Evolutionary conservation across 768 basidiomycete genomes (phyloP), one percentile per base, ranked within the genome.

Genomic region (Suillus subalutaceus): DNA sequence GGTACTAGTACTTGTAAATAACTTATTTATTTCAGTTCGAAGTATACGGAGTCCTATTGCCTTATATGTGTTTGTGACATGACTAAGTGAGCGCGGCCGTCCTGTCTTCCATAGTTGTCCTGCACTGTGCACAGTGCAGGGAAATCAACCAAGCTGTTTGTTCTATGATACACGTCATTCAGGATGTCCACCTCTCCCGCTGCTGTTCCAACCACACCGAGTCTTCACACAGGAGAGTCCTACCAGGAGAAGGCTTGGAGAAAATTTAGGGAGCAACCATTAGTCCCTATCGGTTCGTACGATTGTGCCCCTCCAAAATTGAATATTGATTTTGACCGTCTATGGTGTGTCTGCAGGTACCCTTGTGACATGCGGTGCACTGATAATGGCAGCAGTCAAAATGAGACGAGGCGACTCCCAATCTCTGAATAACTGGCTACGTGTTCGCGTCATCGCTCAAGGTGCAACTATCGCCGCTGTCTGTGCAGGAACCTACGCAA

Each of bases 371-470:
- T 37, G 82, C 48, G 84, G 81, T 30, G 90, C 91, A 6, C 85
- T 94, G 63, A 73, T 88, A 62, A 86, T 87, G 75, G 90, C 84
- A 57, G 80, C 84, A 57, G 80, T 84, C 46, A 88, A 88, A 75
- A 84, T 92, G 76, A 84, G 86, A 48, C 80, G 81, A 38, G 89
- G 92, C 30, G 80, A 92, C 70, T 84, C 86, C 0, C 80, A 78
- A 66, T 82, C 84, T 53, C 83, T 92, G 79, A 91, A 92, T 72
- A 82, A 88, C 72, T 92, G 91, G 89, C 84, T 94, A 44, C 89
- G 93, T 48, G 84, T 87, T 60, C 90, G 93, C 63, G 88, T 94
- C 8, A 83, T 84, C 16, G 84, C 90, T 4, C 93, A 94, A 73
- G 90, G 90, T 1, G 74, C 89, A 46, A 93, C 93, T 0, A 75